These are phyloP conservation scores for Phytophthora pini DNA, from an alignment of 352 stramenopile species.

Conservation along the genomic window DNA sequence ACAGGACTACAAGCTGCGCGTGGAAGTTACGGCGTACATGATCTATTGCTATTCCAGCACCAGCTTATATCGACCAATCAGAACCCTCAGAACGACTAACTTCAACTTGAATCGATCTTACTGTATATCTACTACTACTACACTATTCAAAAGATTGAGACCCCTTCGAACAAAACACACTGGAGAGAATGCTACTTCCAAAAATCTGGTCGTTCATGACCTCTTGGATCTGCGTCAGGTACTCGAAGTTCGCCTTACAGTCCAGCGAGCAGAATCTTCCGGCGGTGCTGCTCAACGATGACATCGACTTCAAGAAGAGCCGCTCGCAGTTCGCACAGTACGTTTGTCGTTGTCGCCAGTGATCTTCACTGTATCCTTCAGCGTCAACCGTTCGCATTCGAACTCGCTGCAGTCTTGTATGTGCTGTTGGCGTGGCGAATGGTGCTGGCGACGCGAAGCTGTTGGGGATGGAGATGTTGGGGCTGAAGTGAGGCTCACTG, in stretches of 20 bases:
- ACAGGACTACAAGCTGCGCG: too few relatives aligned
- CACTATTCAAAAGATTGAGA: too few relatives aligned
- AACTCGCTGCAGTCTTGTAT: background rate
- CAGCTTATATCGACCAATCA: background rate
- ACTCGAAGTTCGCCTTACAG: conserved; percentile 50
- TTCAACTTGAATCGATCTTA: conserved; percentile 1
- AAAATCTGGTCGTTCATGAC: conserved; percentile 26
- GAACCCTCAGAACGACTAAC: background rate
- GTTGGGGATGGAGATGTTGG: conserved; percentile 17
- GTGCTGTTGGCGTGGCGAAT: background rate
- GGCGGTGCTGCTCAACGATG: conserved; percentile 1
- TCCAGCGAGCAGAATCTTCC: conserved; percentile 52
- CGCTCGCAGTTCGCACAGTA: conserved; percentile 28
- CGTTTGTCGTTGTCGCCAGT: conserved; percentile 22
- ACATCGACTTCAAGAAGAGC: conserved; percentile 31
- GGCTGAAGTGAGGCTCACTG: conserved; percentile 3
- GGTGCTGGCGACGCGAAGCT: background rate
- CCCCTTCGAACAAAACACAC: background rate
- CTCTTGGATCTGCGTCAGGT: conserved; percentile 26
- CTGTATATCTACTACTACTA: too few relatives aligned
- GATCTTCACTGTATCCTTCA: background rate
- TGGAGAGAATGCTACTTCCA: background rate
- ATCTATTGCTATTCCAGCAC: too few relatives aligned
- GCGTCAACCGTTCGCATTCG: background rate
- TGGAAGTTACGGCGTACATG: too few relatives aligned